These are phyloP conservation scores for Amanita rubescens DNA, from an alignment of 768 basidiomycete species.

Conservation along the genomic window DNA sequence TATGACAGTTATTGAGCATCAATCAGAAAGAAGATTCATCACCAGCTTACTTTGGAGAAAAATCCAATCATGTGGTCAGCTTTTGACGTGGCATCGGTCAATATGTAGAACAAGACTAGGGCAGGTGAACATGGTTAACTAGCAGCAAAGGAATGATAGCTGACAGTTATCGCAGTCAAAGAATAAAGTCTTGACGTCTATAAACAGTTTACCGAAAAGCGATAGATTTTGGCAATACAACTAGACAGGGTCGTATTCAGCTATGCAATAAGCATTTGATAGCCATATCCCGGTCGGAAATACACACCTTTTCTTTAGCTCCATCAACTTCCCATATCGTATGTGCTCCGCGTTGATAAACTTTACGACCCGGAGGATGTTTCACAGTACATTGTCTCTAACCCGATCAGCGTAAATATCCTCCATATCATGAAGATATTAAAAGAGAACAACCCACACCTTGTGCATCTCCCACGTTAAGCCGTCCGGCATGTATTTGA, in stretches of 20 bases:
- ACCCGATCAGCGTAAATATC: not conserved
- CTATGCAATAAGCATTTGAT: not conserved
- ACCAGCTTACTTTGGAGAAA: slow-evolving; percentile 48
- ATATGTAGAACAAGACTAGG: slow-evolving; percentile 83
- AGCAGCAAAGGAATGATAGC: slow-evolving; percentile 18
- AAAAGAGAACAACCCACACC: slow-evolving; percentile 27
- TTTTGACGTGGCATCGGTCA: slow-evolving; percentile 77
- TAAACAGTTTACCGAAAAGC: slow-evolving; percentile 96
- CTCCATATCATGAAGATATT: not conserved
- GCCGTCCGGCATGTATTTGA: slow-evolving; percentile 90
- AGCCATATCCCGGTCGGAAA: not conserved
- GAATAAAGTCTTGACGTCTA: slow-evolving; percentile 94
- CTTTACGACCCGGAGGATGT: slow-evolving; percentile 81
- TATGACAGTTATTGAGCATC: slow-evolving; percentile 20
- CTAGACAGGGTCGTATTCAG: slow-evolving; percentile 31
- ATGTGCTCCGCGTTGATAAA: slow-evolving; percentile 85
- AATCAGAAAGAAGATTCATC: not conserved
- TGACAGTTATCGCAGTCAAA: slow-evolving; percentile 84
- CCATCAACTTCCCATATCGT: slow-evolving; percentile 97
- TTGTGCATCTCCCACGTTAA: slow-evolving; percentile 62
- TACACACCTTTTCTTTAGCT: slow-evolving; percentile 65
- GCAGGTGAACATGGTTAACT: slow-evolving; percentile 1
- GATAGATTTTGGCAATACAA: slow-evolving; percentile 95
- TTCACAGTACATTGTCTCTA: slow-evolving; percentile 62
- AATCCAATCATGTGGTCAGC: slow-evolving; percentile 75